Evolutionary conservation across 352 stramenopile species (phyloP).

Genomic region (Phytopythium litorale): DNA sequence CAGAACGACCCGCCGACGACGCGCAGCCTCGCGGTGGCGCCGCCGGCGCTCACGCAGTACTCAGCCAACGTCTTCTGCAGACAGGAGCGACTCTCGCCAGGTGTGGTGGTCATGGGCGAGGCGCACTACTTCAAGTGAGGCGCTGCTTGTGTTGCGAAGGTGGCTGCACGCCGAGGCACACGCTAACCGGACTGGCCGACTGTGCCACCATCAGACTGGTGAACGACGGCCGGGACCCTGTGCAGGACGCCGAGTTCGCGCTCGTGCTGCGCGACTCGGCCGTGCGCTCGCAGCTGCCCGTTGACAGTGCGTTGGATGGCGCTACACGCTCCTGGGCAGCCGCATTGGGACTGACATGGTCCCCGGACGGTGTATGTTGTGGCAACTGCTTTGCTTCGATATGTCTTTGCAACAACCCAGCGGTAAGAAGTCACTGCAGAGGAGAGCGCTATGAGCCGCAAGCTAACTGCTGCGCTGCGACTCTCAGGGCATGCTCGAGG

Average conservation of each 20-base stretch:
- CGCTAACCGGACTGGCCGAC: background rate
- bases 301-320: conserved; percentile 12
- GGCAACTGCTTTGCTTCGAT: too few relatives aligned
- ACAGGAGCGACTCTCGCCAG: conserved; percentile 34
- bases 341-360: background rate
- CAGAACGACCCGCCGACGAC: conserved; percentile 82
- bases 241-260: conserved; percentile 45
- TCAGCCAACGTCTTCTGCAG: conserved; percentile 68
- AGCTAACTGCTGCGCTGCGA: background rate
- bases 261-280: conserved; percentile 59
- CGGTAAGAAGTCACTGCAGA: background rate
- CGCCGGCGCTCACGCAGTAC: conserved; percentile 76
- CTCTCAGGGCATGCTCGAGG: conserved; percentile 12
- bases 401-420: background rate
- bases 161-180: background rate
- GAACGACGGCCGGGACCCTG: conserved; percentile 53
- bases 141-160: background rate
- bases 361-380: background rate
- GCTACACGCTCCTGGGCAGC: background rate
- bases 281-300: conserved; percentile 34
- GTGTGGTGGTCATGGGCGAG: conserved; percentile 46
- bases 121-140: conserved; percentile 56
- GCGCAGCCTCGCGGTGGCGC: conserved; percentile 35
- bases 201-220: conserved; percentile 29
- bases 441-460: background rate